Evolutionary conservation across 768 basidiomycete genomes (phyloP), one percentile per base, ranked within the genome.

Genomic region (Leccinum boreale): DNA sequence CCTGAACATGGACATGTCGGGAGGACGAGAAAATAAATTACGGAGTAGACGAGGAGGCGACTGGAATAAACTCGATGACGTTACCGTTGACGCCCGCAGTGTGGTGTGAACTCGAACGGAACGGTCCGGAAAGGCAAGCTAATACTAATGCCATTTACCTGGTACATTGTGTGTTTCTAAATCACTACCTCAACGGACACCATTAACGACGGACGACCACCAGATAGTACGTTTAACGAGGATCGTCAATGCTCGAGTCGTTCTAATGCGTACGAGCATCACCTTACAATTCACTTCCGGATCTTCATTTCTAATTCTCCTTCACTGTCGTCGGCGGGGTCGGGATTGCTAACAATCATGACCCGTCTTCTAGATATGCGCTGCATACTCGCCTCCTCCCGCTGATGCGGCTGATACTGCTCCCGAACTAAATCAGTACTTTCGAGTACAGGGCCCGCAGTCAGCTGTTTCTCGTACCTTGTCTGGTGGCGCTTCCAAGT

Each of bases 261-360:
- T 35, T 36, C 28, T 10, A 19, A 54, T 33, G 57, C 21, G 12
- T 50, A 57, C 23, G 39, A 51, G 48, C 54, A 26, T 57, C 44
- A 35, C 24, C 42, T 64, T 54, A 35, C 33, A n/a, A 23, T 17
- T 55, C 36, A 61, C 56, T 51, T 66, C 45, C 57, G 52, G 53
- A 26, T 15, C 52, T 47, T 55, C 54, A 63, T 26, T 0, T 70
- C 67, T 11, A 60, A 50, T 50, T 69, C 69, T 31, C 39, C 61
- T n/a, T 67, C 70, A 57, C 69, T 67, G 24, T 71, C 70, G 26
- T 68, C 68, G 8, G 57, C 26, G 23, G 67, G 70, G 54, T 70
- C 69, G 1, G 69, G 69, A 48, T 70, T 70, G 24, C 50, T 71
- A 35, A 70, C 56, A 45, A 70, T 31, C 69, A 70, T 71, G 44